A percentile compares a stretch with the other conserved stretches of the same genome.
Evolutionary conservation across 495 filamentous ascomycete genomes (phyloP).

Genomic region (Elaphomyces granulatus): DNA sequence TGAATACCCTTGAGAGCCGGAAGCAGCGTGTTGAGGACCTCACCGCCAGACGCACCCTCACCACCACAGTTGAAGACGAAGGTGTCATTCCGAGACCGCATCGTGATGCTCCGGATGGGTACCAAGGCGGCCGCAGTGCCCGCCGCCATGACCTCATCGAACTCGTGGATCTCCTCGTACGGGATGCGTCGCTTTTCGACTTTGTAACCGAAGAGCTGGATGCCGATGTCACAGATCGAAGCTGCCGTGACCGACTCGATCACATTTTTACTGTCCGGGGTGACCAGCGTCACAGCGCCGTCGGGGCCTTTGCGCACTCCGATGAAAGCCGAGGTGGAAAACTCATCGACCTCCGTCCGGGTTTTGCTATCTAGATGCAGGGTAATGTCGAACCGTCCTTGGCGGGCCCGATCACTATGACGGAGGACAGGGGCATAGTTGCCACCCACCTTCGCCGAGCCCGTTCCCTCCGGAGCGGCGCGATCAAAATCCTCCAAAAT

Average conservation of each 20-base stretch:
- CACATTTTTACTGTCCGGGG: conserved; percentile 65
- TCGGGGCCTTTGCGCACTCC: conserved; percentile 45
- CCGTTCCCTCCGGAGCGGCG: conserved; percentile 58
- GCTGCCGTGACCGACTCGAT: conserved; percentile 73
- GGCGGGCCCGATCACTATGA: conserved; percentile 60
- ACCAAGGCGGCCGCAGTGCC: conserved; percentile 88
- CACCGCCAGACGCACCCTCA: conserved; percentile 57
- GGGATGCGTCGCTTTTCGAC: conserved; percentile 54
- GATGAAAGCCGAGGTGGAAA: conserved; percentile 76
- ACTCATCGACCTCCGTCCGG: conserved; percentile 73
- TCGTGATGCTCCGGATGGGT: conserved; percentile 76
- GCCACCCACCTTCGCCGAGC: conserved; percentile 59
- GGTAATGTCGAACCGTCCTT: conserved; percentile 70
- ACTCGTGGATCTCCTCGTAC: conserved; percentile 62
- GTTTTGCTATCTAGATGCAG: conserved; percentile 73
- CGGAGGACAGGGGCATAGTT: conserved; percentile 75
- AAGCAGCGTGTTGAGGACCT: conserved; percentile 52
- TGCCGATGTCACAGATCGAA: conserved; percentile 51
- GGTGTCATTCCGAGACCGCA: conserved; percentile 47
- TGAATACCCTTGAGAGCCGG: conserved; percentile 76
- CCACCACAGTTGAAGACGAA: conserved; percentile 48
- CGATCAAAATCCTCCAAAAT: conserved; percentile 69
- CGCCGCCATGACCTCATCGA: conserved; percentile 79
- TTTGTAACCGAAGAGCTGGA: conserved; percentile 46
- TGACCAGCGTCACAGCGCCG: conserved; percentile 51